Evolutionary conservation across 768 basidiomycete genomes (phyloP).

Genomic region (Macrolepiota fuliginosa): DNA sequence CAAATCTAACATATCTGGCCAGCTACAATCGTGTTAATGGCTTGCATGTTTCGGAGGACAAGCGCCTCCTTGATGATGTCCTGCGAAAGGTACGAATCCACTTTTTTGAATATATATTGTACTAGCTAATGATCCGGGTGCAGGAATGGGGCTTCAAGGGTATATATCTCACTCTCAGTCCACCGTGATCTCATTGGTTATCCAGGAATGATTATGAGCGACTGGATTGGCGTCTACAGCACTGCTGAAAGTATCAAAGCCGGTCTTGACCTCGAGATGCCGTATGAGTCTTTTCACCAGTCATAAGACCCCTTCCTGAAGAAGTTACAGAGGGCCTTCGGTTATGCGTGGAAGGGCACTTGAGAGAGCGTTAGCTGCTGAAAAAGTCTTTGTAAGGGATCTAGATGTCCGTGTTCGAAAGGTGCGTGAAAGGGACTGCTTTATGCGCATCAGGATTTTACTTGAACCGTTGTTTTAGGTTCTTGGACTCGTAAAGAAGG

Average conservation of each 20-base stretch:
- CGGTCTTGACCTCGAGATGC: constrained; percentile 66
- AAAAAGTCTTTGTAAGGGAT: constrained; percentile 42
- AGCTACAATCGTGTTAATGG: constrained; percentile 65
- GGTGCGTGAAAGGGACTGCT: constrained; percentile 15
- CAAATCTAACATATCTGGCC: not conserved
- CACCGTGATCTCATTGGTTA: not conserved
- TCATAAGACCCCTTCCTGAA: constrained; percentile 30
- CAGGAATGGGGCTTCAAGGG: constrained; percentile 65
- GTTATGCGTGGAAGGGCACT: constrained; percentile 46
- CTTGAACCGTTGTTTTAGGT: constrained; percentile 29
- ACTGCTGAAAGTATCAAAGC: constrained; percentile 53
- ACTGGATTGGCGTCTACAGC: constrained; percentile 53
- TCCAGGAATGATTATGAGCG: constrained; percentile 56
- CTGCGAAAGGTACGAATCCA: constrained; percentile 38
- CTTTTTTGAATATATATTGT: not conserved
- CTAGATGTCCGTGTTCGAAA: constrained; percentile 39
- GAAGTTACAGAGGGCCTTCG: constrained; percentile 40
- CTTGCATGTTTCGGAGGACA: constrained; percentile 54
- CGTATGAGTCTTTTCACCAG: constrained; percentile 27
- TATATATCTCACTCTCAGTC: constrained; percentile 3
- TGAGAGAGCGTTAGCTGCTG: constrained; percentile 33
- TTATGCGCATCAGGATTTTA: not conserved
- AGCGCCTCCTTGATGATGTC: constrained; percentile 47
- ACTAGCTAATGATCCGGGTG: not conserved
- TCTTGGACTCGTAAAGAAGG: constrained; percentile 43